A percentile compares a stretch with the other conserved stretches of the same genome.
phyloP scores from a whole-genome alignment of 352 stramenopile species.

The Plasmopara halstedii region DNA sequence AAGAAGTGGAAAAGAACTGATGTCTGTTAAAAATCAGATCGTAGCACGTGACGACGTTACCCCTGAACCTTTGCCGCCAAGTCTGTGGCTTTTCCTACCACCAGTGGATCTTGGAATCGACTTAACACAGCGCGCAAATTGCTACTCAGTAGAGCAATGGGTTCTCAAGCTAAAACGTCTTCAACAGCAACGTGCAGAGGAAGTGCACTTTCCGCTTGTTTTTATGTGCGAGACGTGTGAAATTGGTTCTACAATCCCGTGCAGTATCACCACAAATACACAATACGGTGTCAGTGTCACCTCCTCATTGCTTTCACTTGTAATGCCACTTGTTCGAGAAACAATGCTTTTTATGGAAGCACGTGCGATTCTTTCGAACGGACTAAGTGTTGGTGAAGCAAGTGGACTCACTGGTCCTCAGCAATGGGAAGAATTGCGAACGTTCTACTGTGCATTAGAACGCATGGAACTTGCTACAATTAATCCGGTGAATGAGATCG shows the following conservation, averaged over 20 bases:
- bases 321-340: constrained; percentile 57
- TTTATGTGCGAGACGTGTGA: constrained; percentile 54
- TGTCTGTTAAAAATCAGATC: neutral
- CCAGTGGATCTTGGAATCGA: constrained; percentile 31
- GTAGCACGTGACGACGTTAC: neutral
- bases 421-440: constrained; percentile 44
- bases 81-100: constrained; percentile 57
- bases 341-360: constrained; percentile 55
- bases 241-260: constrained; percentile 11
- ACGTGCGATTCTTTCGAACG: constrained; percentile 33
- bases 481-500: constrained; percentile 43
- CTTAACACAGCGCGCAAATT: constrained; percentile 8
- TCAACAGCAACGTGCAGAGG: constrained; percentile 24
- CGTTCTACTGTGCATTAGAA: constrained; percentile 54
- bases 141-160: constrained; percentile 41
- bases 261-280: constrained; percentile 13
- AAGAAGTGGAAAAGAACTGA: neutral
- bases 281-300: constrained; percentile 27
- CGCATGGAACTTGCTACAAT: constrained; percentile 38
- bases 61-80: constrained; percentile 34
- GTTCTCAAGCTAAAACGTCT: constrained; percentile 28
- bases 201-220: constrained; percentile 46
- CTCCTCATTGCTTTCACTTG: constrained; percentile 41
- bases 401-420: constrained; percentile 30
- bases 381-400: constrained; percentile 24